These are phyloP conservation scores for Wallacemonas sp. DNA, from an alignment of 208 protist species.

Conservation along the genomic window DNA sequence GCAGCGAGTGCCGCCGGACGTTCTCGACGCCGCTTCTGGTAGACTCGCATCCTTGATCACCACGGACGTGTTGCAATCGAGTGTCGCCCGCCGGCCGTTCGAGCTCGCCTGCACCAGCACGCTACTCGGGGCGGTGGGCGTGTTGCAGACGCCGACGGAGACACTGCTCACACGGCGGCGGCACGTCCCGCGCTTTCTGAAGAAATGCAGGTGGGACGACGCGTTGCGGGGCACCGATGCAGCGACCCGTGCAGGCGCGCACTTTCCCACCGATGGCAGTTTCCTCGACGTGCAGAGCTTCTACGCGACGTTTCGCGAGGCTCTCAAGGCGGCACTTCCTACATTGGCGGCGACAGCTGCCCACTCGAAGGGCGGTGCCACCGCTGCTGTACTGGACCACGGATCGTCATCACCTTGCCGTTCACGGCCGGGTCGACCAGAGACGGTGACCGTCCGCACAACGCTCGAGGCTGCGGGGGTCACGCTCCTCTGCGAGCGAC, in stretches of 20 bases:
- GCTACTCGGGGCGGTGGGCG: neutral
- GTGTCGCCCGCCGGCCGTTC: no score
- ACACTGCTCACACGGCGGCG: neutral
- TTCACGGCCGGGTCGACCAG: no score
- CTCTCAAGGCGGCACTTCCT: neutral
- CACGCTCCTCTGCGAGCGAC: no score
- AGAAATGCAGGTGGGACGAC: neutral
- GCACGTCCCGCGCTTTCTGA: conserved; percentile 3
- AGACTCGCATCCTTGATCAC: neutral
- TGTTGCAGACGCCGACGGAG: neutral
- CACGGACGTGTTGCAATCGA: neutral
- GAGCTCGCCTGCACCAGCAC: no score
- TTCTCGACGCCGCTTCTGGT: no score
- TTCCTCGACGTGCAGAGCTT: neutral
- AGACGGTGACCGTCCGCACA: no score
- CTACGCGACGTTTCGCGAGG: neutral
- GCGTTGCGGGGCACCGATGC: no score
- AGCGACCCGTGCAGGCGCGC: no score
- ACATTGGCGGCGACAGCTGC: no score
- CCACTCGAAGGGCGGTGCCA: neutral
- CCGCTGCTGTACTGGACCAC: neutral
- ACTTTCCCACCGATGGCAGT: neutral
- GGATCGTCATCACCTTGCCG: no score
- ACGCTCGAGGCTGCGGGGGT: no score
- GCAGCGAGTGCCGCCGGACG: no score